Conservation (phyloP, 169 alveolate genomes). For the Eimeria sp. region DNA sequence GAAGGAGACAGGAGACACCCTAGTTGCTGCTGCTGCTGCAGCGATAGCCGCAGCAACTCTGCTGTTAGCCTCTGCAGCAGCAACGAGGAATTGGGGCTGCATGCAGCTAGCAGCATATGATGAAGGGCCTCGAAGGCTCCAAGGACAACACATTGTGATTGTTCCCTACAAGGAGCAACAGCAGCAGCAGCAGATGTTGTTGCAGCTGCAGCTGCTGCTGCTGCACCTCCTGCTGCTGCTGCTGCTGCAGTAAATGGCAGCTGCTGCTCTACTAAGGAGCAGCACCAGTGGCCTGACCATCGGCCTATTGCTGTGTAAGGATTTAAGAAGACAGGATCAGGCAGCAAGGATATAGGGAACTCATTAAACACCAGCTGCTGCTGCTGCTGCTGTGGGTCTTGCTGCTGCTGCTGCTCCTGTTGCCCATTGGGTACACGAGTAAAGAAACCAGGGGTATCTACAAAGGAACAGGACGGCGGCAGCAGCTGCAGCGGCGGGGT, state of each 20-base stretch:
- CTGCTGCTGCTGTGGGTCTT: constrained; percentile 54
- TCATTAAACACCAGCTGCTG: constrained; percentile 6
- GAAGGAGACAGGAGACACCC: constrained; percentile 52
- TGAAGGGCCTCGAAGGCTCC: constrained; percentile 40
- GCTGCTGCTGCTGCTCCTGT: constrained; percentile 23
- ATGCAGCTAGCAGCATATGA: constrained; percentile 44
- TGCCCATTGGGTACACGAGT: background rate
- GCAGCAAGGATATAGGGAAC: background rate
- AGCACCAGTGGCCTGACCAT: constrained; percentile 17
- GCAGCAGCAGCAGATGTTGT: constrained; percentile 57
- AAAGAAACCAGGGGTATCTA: constrained; percentile 35
- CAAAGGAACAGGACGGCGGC: constrained; percentile 46
- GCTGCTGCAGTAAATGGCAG: constrained; percentile 67
- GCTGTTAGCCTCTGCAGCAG: constrained; percentile 41
- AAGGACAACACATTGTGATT: constrained; percentile 21
- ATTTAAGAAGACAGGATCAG: constrained; percentile 24
- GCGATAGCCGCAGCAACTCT: constrained; percentile 59
- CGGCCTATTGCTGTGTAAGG: constrained; percentile 9
- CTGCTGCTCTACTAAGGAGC: constrained; percentile 44
- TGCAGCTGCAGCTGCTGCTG: constrained; percentile 64
- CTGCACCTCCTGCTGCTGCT: constrained; percentile 72
- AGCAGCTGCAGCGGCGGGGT: constrained; percentile 65
- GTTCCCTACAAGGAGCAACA: constrained; percentile 55
- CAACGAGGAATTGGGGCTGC: constrained; percentile 15
- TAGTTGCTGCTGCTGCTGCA: constrained; percentile 66